Evolutionary conservation across 306 rosid genomes (phyloP), one percentile per base, ranked within the genome.

Genomic region (Pyrus communis): DNA sequence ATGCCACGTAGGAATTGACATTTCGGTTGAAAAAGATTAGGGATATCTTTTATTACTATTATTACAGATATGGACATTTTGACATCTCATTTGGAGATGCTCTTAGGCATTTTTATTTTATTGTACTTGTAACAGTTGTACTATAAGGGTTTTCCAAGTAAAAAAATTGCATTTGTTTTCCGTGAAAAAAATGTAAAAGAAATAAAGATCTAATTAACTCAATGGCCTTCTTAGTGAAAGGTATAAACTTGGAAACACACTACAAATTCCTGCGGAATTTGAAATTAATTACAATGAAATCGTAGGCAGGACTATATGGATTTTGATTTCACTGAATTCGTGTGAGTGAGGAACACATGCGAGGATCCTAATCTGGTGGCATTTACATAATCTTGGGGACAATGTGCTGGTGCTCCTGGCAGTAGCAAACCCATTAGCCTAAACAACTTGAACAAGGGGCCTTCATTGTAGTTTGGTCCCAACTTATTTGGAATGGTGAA

Each of bases 331-430:
- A 71, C 13, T 12, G 23, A 25, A 15, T 63, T 27, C 55, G 69
- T 75, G 33, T 15, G 49, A 5, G 49, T 51, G n/a, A 57, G 65
- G 38, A 81, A 66, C 42, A 71, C 64, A 4, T 77, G 38, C 10
- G 73, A 11, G 33, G 90, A 68, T 54, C 87, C 96, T 40, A 89
- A 57, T 14, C 90, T 82, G 55, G 93, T 89, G 35, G 88, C 68
- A 69, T 93, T 93, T 3, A 91, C 88, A 77, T 93, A 91, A 73
- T 93, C 97, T 25, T 88, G 95, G 17, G 93, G 87, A 82, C 79
- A 71, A 23, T 93, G 97, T 21, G 93, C 91, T 58, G 85, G 35
- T 43, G 89, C 4, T 4, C 93, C 97, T 4, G 93, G 96, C 54
- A 91, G 23, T 3, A 86, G 18, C 51, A 89, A 33, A 38, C 97